phyloP scores from a whole-genome alignment of 352 stramenopile genomes.

The Globisporangium solare region DNA sequence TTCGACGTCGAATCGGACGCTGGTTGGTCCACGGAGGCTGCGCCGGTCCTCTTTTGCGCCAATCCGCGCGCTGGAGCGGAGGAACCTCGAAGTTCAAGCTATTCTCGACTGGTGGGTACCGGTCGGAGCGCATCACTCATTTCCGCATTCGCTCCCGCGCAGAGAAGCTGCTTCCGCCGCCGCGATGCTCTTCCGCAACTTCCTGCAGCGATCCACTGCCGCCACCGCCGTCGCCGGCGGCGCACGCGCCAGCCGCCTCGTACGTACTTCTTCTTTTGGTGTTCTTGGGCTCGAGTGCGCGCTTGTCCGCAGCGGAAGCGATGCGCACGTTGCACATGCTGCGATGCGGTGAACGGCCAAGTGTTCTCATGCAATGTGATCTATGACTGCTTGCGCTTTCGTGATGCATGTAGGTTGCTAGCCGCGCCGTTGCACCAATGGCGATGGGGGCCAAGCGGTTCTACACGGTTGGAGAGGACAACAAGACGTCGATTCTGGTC shows the following conservation, averaged over 20 bases:
- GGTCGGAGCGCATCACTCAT: neutral
- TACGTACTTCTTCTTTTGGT: neutral
- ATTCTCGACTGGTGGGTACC: neutral
- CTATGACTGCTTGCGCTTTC: neutral
- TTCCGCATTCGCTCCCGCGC: slow-evolving; percentile 3
- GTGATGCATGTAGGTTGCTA: neutral
- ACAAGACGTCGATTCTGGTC: slow-evolving; percentile 77
- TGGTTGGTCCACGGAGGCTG: neutral
- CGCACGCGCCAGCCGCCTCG: slow-evolving; percentile 2
- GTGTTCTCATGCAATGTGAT: neutral
- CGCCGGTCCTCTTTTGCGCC: neutral
- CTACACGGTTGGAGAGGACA: slow-evolving; percentile 31
- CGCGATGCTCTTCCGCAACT: slow-evolving; percentile 11
- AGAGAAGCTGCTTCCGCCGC: too few species aligned
- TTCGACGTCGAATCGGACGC: too few species aligned
- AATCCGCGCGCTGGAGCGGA: neutral
- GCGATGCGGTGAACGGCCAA: neutral
- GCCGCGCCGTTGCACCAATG: slow-evolving; percentile 6
- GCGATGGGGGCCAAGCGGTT: slow-evolving; percentile 6
- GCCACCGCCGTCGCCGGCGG: too few species aligned
- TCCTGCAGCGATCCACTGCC: slow-evolving; percentile 4
- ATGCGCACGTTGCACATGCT: neutral
- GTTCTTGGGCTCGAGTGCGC: too few species aligned
- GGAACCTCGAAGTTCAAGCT: neutral
- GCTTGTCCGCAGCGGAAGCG: too few species aligned